Base-by-base conservation (phyloP, 2,329 filamentous ascomycete species). In the Trichophyton mentagrophytes region DNA sequence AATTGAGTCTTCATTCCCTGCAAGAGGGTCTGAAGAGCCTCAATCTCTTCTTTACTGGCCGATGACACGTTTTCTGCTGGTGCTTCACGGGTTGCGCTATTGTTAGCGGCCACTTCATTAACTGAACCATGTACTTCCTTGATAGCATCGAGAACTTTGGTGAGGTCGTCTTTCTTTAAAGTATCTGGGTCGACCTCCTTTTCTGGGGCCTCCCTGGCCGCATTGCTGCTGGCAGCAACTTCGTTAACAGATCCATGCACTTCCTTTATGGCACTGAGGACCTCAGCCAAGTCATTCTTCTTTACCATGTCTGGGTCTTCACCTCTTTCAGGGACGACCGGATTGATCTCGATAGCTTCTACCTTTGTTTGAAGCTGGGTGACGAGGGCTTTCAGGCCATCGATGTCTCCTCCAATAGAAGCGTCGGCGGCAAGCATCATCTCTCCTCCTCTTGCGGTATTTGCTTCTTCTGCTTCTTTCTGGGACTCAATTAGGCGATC, bases 11-110 rank as follows among this genome's bases (percentile, higher is more conserved):
- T 96, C 36, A 90, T 91, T 70, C 95, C 96, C 47, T 87, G 85
- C 11, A 97, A 80, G 57, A 97, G 85, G 0, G 88, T 95, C 72
- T 96, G 92, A 62, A 97, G 91, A 9, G 90, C 90, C 63, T 92
- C 85, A 0, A 91, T 89, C 67, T 97, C 91, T 65, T 96, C 90
- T 69, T 89, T 89, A 36, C 80, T 84, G 4, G 87, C 85, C 13
- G 33, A 40, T 1, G 79, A 71, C 42, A 85, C 83, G 56, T 81
- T 78, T 13, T 75, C 69, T 9, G 65, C 64, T 5, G 57, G 59
- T 11, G 44, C 42, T 44, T 63, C 62, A 30, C 58, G 64, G 57
- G 61, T 65, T 9, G 74, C 75, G n/a, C 76, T 70, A 33, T 44
- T 44, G 2, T 27, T 40, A 66, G 79, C 67, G 66, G 79, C 68